Base-by-base conservation (phyloP, 2,329 filamentous ascomycete genomes). In the Aspergillus persii region DNA sequence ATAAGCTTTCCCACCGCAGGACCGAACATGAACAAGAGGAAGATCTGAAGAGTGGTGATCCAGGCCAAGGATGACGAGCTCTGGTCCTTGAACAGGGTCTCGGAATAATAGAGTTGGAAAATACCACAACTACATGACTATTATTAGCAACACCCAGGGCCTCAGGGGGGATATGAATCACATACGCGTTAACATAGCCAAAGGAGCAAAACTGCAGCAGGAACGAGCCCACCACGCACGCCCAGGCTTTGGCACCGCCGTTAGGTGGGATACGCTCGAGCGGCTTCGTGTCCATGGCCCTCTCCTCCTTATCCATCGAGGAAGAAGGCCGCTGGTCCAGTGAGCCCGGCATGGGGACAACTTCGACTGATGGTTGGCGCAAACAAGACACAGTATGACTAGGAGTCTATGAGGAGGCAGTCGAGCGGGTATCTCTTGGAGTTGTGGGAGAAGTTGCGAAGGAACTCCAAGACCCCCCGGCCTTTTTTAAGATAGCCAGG, bases 181-280 rank as follows among this genome's bases (percentile, higher is more conserved):
- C 30, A n/a, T 39, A 52, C 50, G 50, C 50, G 23, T 52, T 52
- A n/a, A 52, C 50, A 23, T 52, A 52, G 39, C 50, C 50, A 31
- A 52, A 52, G 30, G 50, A 52, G 18, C 50, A 52, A 26, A 52
- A 52, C 30, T 52, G 50, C 30, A 52, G 18, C 50, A 52, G 6
- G 12, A 52, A 52, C 18, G 50, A 52, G 30, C 50, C 50, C 33
- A 31, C 50, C 29, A 52, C 50, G 18, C 50, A 52, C 12, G 50
- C 50, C 50, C 50, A 52, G 12, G 50, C 50, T 31, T 52, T 52
- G 18, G 50, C 31, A 26, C 50, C 50, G 50, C 50, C 50, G 39
- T 52, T 52, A 31, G 50, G 50, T 9, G 31, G 50, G 12, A 52
- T 23, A 18, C 29, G 50, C 29, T 52, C 50, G n/a, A 52, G 33